Conservation (phyloP, 2,329 filamentous ascomycete genomes). For the Cryphonectria naterciae region DNA sequence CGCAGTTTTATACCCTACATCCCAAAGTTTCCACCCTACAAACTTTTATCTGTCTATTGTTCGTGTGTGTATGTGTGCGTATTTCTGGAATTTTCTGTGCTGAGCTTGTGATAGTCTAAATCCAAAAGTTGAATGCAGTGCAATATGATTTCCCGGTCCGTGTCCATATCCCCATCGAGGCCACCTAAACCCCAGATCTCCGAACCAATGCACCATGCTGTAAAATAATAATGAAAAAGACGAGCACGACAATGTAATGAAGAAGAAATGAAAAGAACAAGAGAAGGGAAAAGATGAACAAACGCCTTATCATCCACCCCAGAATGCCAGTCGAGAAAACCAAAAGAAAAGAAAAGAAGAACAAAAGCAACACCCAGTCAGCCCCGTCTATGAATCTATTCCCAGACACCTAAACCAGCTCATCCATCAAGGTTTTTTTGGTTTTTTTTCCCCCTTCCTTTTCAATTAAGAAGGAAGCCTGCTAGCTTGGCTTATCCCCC, state of each 20-base stretch:
- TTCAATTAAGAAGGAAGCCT: background rate
- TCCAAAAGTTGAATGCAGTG: background rate
- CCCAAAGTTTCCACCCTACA: too few species aligned
- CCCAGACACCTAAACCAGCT: background rate
- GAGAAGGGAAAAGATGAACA: too few species aligned
- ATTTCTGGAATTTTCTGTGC: background rate
- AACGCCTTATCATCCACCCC: background rate
- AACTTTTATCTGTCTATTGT: background rate
- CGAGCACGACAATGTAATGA: background rate
- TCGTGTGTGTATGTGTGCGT: background rate
- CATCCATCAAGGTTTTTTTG: background rate
- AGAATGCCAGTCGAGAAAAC: background rate
- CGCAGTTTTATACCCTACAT: too few species aligned
- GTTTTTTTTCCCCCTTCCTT: too few species aligned
- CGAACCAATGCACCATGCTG: conserved; percentile 13
- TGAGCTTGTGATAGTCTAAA: background rate
- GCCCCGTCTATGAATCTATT: background rate
- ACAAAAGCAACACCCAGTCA: background rate
- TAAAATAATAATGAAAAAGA: background rate
- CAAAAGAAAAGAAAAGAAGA: background rate
- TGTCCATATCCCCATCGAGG: background rate
- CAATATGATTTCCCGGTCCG: background rate
- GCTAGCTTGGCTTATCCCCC: background rate
- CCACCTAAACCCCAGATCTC: background rate
- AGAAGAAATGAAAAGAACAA: background rate